Evolutionary conservation across 2,329 filamentous ascomycete species (phyloP), one percentile per base, ranked within the genome.

Genomic region (Colletotrichum sublineola): DNA sequence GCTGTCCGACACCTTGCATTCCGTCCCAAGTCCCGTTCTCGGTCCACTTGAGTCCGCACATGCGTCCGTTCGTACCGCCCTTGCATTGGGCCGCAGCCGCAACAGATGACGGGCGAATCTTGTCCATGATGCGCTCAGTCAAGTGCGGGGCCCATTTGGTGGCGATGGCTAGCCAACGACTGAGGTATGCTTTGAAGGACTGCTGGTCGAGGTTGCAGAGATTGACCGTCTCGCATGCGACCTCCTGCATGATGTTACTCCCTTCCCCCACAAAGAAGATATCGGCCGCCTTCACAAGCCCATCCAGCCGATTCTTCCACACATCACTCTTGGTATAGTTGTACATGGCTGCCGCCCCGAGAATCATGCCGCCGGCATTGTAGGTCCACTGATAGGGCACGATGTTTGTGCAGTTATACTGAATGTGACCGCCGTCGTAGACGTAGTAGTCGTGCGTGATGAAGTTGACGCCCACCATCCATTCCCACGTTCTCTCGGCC

Each of bases 401-500:
- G 67, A 91, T 81, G 6, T 84, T 77, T 1, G 86, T 87, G 80
- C 91, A 93, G 75, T 91, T 89, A 40, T 82, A 81, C 7, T 81
- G 81, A 44, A 87, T 87, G 64, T 89, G 86, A 7, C 87, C 86
- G 44, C 92, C 92, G 75, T 92, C 92, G 75, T 86, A 92, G 24
- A 93, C 84, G 60, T 87, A 84, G 78, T 88, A 93, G 3, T 87
- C 83, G 8, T 86, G 79, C 77, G 90, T 85, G 73, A 94, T 87
- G 65, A 94, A 86, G 0, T 88, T 84, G 57, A 90, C 82, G 8
- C 77, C 79, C 4, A 80, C 78, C 80, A 90, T 91, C 92, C 92
- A 94, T 62, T 93, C 86, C 84, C 93, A 97, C 0, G 89, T 88
- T 75, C 84, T 91, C 29, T 90, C 88, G 0, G 94, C 94, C 94